phyloP scores from a whole-genome alignment of 805 yeast genomes.

The Teunomyces kruisii region DNA sequence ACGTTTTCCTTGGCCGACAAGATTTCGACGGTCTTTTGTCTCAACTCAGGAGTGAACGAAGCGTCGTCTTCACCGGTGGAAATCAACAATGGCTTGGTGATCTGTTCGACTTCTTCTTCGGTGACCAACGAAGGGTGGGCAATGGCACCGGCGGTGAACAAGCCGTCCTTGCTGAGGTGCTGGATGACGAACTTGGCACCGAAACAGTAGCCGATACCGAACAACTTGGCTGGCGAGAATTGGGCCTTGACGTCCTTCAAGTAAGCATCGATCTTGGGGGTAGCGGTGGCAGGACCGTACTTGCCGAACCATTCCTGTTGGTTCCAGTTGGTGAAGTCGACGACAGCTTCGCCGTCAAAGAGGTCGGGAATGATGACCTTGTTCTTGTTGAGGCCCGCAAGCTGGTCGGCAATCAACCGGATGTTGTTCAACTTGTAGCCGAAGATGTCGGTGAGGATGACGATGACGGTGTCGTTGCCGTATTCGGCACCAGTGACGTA shows the following conservation, averaged over 20 bases:
- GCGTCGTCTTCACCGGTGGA: conserved; percentile 74
- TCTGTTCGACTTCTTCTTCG: conserved; percentile 60
- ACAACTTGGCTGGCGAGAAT: conserved; percentile 6
- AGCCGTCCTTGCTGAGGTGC: conserved; percentile 29
- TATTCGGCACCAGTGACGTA: conserved; percentile 25
- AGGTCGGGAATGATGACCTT: conserved; percentile 32
- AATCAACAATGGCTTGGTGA: conserved; percentile 63
- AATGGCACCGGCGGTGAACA: conserved; percentile 61
- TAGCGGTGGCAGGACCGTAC: conserved; percentile 13
- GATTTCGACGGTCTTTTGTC: conserved; percentile 59
- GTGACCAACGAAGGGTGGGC: conserved; percentile 83
- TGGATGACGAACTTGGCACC: conserved; percentile 26
- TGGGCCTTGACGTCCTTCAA: conserved; percentile 7
- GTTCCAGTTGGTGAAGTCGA: neutral
- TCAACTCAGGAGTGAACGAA: conserved; percentile 61
- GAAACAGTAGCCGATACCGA: conserved; percentile 24
- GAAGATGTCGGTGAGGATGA: conserved; percentile 27
- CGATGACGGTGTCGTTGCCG: conserved; percentile 20
- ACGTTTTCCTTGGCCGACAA: conserved; percentile 50
- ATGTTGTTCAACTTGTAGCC: conserved; percentile 30
- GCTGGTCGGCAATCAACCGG: conserved; percentile 28
- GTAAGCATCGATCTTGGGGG: conserved; percentile 11
- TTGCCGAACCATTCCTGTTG: conserved; percentile 6
- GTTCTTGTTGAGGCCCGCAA: conserved; percentile 12
- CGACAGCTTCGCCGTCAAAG: conserved; percentile 24